Percentiles rank a stretch among this genome's conserved stretches.
phyloP scores from a whole-genome alignment of 2,329 filamentous ascomycete species.

The Elsinoe arachidis region DNA sequence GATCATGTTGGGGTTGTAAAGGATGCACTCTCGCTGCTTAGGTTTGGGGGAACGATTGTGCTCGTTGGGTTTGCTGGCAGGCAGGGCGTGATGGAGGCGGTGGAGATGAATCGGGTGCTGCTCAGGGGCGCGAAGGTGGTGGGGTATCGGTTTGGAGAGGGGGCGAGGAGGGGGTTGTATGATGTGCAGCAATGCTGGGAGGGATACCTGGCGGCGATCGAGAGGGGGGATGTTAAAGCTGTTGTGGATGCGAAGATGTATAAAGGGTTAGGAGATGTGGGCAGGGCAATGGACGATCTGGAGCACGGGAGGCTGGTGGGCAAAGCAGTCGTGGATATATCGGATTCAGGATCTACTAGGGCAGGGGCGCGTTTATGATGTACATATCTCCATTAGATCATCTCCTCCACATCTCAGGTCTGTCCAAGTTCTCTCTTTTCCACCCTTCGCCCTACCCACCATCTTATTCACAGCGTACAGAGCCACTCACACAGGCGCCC shows the following conservation, averaged over 20 bases:
- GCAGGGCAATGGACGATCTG: slow-evolving; percentile 44
- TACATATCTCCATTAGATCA: not conserved
- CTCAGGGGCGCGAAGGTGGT: slow-evolving; percentile 46
- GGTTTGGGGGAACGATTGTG: slow-evolving; percentile 46
- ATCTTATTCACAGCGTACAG: too few species aligned
- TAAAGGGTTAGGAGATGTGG: slow-evolving; percentile 42
- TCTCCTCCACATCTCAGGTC: not conserved
- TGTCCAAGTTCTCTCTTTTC: not conserved
- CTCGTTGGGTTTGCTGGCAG: slow-evolving; percentile 52
- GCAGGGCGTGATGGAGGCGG: slow-evolving; percentile 44
- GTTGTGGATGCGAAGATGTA: slow-evolving; percentile 44
- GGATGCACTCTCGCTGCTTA: slow-evolving; percentile 46
- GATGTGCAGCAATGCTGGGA: slow-evolving; percentile 44
- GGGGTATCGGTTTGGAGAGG: slow-evolving; percentile 52
- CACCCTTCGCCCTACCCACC: too few species aligned
- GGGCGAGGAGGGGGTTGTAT: slow-evolving; percentile 40
- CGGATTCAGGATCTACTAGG: slow-evolving; percentile 13
- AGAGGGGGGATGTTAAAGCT: slow-evolving; percentile 41
- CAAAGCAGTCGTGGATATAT: slow-evolving; percentile 46
- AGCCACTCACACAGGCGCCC: not conserved
- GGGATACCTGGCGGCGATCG: slow-evolving; percentile 42
- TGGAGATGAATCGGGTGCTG: slow-evolving; percentile 47
- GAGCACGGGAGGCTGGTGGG: slow-evolving; percentile 44
- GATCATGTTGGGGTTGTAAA: slow-evolving; percentile 51
- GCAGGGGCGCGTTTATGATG: slow-evolving; percentile 1